phyloP scores from a whole-genome alignment of 1,284 basidiomycete genomes.

The Marasmius oreades region DNA sequence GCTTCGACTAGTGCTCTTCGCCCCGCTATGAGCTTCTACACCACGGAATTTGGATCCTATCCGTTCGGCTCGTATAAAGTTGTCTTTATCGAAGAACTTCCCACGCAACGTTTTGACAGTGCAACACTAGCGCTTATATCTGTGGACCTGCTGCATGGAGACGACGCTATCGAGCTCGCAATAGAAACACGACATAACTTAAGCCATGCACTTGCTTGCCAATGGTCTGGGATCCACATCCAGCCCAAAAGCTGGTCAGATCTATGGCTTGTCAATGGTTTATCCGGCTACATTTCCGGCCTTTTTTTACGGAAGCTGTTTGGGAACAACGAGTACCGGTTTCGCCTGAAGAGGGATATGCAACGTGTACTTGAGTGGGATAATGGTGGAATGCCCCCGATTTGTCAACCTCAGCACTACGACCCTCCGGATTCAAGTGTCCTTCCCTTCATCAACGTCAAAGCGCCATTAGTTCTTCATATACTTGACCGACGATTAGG shows the following conservation, averaged over 20 bases:
- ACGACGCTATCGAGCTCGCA: slow-evolving; percentile 91
- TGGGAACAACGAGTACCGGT: slow-evolving; percentile 98
- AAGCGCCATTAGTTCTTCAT: slow-evolving; percentile 92
- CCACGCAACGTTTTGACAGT: slow-evolving; percentile 76
- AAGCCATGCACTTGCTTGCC: slow-evolving; percentile 86
- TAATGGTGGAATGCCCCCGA: slow-evolving; percentile 86
- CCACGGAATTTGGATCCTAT: slow-evolving; percentile 92
- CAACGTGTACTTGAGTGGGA: slow-evolving; percentile 90
- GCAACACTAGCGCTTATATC: slow-evolving; percentile 84
- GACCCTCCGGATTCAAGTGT: slow-evolving; percentile 81
- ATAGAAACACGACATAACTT: slow-evolving; percentile 87
- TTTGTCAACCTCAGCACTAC: slow-evolving; percentile 84
- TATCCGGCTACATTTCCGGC: slow-evolving; percentile 88
- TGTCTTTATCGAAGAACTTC: slow-evolving; percentile 92
- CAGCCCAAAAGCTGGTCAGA: slow-evolving; percentile 94
- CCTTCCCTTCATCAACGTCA: slow-evolving; percentile 90
- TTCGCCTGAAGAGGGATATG: slow-evolving; percentile 94
- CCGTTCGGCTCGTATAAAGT: slow-evolving; percentile 95
- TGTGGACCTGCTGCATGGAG: slow-evolving; percentile 83
- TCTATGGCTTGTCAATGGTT: slow-evolving; percentile 92
- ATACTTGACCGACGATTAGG: slow-evolving; percentile 92
- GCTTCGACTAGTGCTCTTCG: slow-evolving; percentile 78
- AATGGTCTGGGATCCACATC: slow-evolving; percentile 98
- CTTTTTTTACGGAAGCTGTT: slow-evolving; percentile 86
- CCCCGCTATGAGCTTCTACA: slow-evolving; percentile 89